phyloP scores from a whole-genome alignment of 108 stramenopile genomes.

The Stephanodiscus minutulus region DNA sequence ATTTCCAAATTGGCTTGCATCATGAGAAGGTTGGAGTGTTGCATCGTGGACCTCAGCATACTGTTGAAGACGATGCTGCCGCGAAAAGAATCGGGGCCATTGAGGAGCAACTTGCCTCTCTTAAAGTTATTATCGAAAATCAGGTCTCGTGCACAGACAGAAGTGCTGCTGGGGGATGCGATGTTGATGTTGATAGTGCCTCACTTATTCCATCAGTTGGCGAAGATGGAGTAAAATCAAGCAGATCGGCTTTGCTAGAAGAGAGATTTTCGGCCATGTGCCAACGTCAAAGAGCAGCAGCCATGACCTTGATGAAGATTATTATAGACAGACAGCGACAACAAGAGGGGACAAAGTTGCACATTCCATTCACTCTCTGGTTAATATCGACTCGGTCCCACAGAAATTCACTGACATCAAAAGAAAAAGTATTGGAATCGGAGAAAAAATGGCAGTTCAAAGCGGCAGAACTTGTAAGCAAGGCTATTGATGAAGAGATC shows the following conservation, averaged over 20 bases:
- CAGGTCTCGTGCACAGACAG: conserved; percentile 6
- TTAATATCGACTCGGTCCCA: conserved; percentile 5
- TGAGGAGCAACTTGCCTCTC: conserved; percentile 23
- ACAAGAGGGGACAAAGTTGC: conserved; percentile 1
- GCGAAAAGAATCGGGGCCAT: conserved; percentile 15
- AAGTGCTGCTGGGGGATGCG: not conserved
- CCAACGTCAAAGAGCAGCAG: conserved; percentile 12
- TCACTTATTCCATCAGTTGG: not conserved
- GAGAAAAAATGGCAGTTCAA: conserved; percentile 18
- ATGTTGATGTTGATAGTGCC: not conserved
- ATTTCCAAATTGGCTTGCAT: not conserved
- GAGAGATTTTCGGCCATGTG: not conserved
- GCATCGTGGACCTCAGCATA: no score
- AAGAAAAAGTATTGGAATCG: conserved; percentile 11
- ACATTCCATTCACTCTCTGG: conserved; percentile 37
- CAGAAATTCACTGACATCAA: not conserved
- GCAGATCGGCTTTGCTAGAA: not conserved
- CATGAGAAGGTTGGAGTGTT: not conserved
- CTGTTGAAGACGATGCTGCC: not conserved
- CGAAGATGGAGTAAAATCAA: not conserved
- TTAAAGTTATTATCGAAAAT: conserved; percentile 17
- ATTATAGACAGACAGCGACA: conserved; percentile 1
- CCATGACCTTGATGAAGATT: not conserved
- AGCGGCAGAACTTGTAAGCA: conserved; percentile 27
- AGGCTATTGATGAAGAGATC: conserved; percentile 18